Evolutionary conservation across 2,329 filamentous ascomycete genomes (phyloP), one percentile per base, ranked within the genome.

Genomic region (Hymenoscyphus repandus): DNA sequence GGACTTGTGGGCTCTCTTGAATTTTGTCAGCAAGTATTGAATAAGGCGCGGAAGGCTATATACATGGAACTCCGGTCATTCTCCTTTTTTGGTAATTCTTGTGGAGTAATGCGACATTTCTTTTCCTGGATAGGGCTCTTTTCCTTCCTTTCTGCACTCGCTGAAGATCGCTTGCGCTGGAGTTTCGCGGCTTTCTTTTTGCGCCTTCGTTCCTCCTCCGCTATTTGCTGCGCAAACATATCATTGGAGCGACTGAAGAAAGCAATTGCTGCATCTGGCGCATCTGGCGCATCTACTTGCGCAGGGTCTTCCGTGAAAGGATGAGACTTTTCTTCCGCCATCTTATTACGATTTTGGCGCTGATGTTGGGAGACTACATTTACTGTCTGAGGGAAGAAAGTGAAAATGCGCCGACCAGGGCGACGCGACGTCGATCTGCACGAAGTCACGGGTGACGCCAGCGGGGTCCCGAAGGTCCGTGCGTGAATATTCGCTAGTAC

Each of bases 241-340:
- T 74, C 71, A 51, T 70, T 68, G 32, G 71, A 70, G 46, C 74
- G 71, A 36, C 72, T 72, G 57, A 78, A 79, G 53, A 78, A 72
- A 10, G 74, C 70, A 11, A 67, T 51, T 30, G 62, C 62, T 20
- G 68, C 63, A 22, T 62, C 66, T n/a, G 51, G 41, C 13, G 68
- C 63, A 22, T 62, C 66, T n/a, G 51, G 41, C 13, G 50, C 18
- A 17, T 40, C 31, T 3, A 39, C 41, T 11, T 38, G 30, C 18
- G 41, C 12, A 5, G 7, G n/a, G n/a, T 43, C 44, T n/a, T 57
- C 47, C 18, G 45, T 55, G 36, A 55, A 36, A 34, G 27, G 31
- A 34, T 45, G 9, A 2, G 42, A 45, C 20, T 31, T 47, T 12
- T 38, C 42, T n/a, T 54, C 49, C 5, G 50, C 54, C 55, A 62